Percentiles rank a stretch among this genome's conserved stretches.
phyloP scores from a whole-genome alignment of 2,329 filamentous ascomycete genomes.

The Hypoxylon sp. region DNA sequence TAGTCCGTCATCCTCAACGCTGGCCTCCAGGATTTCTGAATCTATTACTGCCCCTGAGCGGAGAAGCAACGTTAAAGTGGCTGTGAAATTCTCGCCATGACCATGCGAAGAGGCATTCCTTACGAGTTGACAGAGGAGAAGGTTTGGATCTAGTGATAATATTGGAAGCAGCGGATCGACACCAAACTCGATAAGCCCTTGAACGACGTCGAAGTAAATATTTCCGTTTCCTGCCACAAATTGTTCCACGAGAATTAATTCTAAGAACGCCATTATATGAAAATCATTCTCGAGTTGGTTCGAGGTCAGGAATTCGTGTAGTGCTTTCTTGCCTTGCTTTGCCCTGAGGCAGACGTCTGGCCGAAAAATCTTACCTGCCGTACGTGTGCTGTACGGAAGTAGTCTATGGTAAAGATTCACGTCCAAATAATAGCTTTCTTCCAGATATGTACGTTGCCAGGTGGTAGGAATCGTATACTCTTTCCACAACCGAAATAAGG shows the following conservation, averaged over 20 bases:
- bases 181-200: slow-evolving; percentile 27
- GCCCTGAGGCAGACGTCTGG: slow-evolving; percentile 27
- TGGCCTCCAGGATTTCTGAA: slow-evolving; percentile 6
- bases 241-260: slow-evolving; percentile 31
- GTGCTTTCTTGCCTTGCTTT: slow-evolving; percentile 19
- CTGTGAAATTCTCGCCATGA: background rate
- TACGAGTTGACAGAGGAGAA: slow-evolving; percentile 17
- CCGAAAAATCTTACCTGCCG: slow-evolving; percentile 9
- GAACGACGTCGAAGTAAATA: slow-evolving; percentile 21
- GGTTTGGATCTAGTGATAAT: background rate
- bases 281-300: background rate
- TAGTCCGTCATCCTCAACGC: slow-evolving; percentile 13
- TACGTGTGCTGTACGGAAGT: slow-evolving; percentile 6
- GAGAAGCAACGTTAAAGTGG: slow-evolving; percentile 6
- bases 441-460: slow-evolving; percentile 20
- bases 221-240: background rate
- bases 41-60: slow-evolving; percentile 2
- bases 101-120: background rate
- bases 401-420: slow-evolving; percentile 10
- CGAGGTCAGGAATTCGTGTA: slow-evolving; percentile 23
- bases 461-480: background rate
- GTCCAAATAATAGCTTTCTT: slow-evolving; percentile 23
- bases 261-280: slow-evolving; percentile 13
- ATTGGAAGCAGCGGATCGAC: slow-evolving; percentile 21
- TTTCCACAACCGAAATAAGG: background rate